Percentiles rank a stretch among this genome's conserved stretches.
These are phyloP conservation scores for Cryptococcus amylolentus DNA, from an alignment of 1,284 basidiomycete species.

Conservation along the genomic window DNA sequence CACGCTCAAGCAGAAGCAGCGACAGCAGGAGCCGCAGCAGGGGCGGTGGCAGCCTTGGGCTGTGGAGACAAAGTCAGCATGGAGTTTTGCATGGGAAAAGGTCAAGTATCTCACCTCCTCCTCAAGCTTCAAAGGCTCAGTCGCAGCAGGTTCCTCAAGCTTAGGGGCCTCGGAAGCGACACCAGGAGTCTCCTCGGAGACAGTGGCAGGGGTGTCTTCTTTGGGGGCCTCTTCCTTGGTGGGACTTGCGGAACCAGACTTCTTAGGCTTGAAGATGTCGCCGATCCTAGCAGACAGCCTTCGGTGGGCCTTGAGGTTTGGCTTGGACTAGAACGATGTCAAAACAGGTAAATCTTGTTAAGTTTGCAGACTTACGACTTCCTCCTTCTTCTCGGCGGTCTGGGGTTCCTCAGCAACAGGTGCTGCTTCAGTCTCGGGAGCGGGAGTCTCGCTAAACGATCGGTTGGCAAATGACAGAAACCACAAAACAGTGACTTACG, in stretches of 20 bases:
- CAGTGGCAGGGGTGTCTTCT: constrained; percentile 15
- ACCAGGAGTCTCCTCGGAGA: constrained; percentile 17
- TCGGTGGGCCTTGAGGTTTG: constrained; percentile 40
- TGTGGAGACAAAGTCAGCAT: constrained; percentile 6
- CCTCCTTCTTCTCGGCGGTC: constrained; percentile 2
- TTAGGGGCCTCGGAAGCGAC: constrained; percentile 39
- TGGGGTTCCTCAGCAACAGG: too few species aligned
- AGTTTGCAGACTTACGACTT: constrained; percentile 5
- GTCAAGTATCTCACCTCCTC: constrained; percentile 33
- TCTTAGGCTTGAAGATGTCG: constrained; percentile 37
- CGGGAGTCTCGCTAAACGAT: too few species aligned
- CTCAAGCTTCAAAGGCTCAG: constrained; percentile 44
- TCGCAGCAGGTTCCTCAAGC: constrained; percentile 34
- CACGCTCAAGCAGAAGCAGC: constrained; percentile 33
- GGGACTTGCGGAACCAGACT: constrained; percentile 29
- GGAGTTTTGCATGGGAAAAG: not conserved
- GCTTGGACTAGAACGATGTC: constrained; percentile 8
- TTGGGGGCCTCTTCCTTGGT: constrained; percentile 29
- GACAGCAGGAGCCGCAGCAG: constrained; percentile 33
- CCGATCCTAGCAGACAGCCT: constrained; percentile 41
- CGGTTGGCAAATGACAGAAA: too few species aligned
- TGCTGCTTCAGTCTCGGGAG: too few species aligned
- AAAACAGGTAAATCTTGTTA: constrained; percentile 2
- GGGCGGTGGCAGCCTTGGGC: constrained; percentile 23
- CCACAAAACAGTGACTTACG: too few species aligned